Percentiles rank a stretch among this genome's conserved stretches.
phyloP scores from a whole-genome alignment of 2,329 filamentous ascomycete genomes.

The Hymenoscyphus linearis region DNA sequence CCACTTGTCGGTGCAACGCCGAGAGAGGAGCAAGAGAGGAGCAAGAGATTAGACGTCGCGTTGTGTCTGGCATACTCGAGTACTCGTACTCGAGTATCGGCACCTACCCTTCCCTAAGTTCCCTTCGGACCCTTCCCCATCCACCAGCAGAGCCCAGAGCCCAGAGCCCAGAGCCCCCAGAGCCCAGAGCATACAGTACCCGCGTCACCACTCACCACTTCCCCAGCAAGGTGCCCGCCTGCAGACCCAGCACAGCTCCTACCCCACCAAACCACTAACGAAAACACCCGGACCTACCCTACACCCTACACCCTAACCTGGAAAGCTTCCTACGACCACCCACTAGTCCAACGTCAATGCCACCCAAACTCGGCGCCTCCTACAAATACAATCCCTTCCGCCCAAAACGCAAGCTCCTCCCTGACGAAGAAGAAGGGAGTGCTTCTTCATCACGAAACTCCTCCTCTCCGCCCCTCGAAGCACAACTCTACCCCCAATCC shows the following conservation, averaged over 20 bases:
- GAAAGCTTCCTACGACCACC: too few relatives aligned
- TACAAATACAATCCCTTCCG: conserved; percentile 15
- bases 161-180: too few relatives aligned
- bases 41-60: background rate
- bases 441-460: background rate
- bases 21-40: background rate
- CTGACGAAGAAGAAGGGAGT: conserved; percentile 6
- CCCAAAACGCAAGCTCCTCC: conserved; percentile 25
- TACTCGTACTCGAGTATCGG: too few relatives aligned
- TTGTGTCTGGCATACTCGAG: background rate
- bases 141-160: too few relatives aligned
- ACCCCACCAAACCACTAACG: background rate
- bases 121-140: too few relatives aligned
- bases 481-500: conserved; percentile 1
- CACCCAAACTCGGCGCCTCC: too few relatives aligned
- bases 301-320: too few relatives aligned
- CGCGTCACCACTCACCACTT: background rate
- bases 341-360: too few relatives aligned
- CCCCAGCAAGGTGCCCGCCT: background rate
- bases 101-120: too few relatives aligned
- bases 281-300: background rate
- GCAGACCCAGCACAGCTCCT: background rate
- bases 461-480: conserved; percentile 6
- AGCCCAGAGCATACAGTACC: background rate
- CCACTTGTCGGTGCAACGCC: background rate